Conservation (phyloP, 225 moss, liverwort and hornwort species). For the Takakia lepidozioides region DNA sequence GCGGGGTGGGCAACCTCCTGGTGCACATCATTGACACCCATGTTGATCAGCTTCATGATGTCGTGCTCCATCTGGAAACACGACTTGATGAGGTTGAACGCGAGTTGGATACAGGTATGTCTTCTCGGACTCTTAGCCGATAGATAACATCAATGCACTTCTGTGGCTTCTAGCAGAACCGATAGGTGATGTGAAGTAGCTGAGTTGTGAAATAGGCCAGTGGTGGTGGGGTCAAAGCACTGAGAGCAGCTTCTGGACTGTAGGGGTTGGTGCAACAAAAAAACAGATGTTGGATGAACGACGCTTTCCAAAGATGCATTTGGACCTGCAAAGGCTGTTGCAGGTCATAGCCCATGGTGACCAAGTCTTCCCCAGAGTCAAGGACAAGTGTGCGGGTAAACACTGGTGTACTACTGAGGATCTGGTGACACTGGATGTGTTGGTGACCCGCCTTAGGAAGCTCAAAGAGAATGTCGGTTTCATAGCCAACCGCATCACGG, state of each 20-base stretch:
- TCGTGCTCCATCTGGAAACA: conserved; percentile 76
- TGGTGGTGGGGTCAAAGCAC: not conserved
- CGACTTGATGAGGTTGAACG: conserved; percentile 73
- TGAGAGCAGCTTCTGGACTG: not conserved
- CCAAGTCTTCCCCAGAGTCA: conserved; percentile 79
- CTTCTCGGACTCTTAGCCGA: too few species aligned
- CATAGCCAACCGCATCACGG: conserved; percentile 77
- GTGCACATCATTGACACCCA: conserved; percentile 89
- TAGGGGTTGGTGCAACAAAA: conserved; percentile 69
- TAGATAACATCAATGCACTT: too few species aligned
- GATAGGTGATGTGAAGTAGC: too few species aligned
- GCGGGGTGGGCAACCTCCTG: conserved; percentile 64
- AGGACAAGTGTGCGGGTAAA: conserved; percentile 70
- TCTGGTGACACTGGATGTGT: conserved; percentile 55
- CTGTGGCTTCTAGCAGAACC: too few species aligned
- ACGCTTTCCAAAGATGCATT: conserved; percentile 91
- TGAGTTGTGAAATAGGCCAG: too few species aligned
- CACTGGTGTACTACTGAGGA: conserved; percentile 70
- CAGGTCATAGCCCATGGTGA: conserved; percentile 89
- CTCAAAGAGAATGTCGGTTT: conserved; percentile 93
- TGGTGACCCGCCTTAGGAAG: conserved; percentile 69
- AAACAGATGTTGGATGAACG: conserved; percentile 88
- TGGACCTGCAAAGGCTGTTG: conserved; percentile 74
- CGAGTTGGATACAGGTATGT: conserved; percentile 70
- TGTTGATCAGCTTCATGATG: conserved; percentile 81